Conservation (phyloP, 257 asterid genomes). For the Solanum microdontum region DNA sequence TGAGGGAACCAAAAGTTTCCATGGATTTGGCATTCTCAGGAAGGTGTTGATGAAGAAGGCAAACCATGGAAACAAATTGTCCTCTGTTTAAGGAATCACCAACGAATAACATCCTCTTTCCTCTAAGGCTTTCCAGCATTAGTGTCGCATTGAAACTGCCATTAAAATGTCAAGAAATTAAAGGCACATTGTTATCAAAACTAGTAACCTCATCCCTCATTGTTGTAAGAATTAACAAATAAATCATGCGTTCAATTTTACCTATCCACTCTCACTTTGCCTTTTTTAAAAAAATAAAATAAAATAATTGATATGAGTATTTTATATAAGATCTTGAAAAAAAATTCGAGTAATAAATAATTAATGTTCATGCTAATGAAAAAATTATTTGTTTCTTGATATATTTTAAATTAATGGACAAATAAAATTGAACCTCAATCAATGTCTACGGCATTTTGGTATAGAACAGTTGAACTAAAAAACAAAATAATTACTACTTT, state of each 20-base stretch:
- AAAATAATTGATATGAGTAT: no score
- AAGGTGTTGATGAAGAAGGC: constrained; percentile 48
- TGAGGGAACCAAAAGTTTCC: constrained; percentile 22
- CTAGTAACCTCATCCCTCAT: neutral
- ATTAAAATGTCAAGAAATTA: neutral
- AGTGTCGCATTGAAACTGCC: constrained; percentile 64
- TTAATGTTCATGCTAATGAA: neutral
- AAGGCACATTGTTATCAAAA: neutral
- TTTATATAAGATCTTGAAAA: no score
- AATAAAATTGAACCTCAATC: no score
- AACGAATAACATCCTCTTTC: constrained; percentile 63
- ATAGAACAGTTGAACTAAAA: neutral
- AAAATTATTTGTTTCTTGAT: no score
- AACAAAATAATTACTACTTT: neutral
- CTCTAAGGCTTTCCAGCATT: constrained; percentile 57
- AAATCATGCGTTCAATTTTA: neutral
- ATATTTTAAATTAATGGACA: neutral
- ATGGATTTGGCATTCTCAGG: constrained; percentile 51
- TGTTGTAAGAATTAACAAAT: neutral
- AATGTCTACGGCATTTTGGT: neutral
- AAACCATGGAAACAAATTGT: constrained; percentile 58
- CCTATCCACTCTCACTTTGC: neutral
- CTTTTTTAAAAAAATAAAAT: no score
- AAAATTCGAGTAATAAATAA: no score
- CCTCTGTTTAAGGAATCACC: constrained; percentile 80